Conservation (phyloP, 1,284 basidiomycete genomes). For the Inonotus hispidus region DNA sequence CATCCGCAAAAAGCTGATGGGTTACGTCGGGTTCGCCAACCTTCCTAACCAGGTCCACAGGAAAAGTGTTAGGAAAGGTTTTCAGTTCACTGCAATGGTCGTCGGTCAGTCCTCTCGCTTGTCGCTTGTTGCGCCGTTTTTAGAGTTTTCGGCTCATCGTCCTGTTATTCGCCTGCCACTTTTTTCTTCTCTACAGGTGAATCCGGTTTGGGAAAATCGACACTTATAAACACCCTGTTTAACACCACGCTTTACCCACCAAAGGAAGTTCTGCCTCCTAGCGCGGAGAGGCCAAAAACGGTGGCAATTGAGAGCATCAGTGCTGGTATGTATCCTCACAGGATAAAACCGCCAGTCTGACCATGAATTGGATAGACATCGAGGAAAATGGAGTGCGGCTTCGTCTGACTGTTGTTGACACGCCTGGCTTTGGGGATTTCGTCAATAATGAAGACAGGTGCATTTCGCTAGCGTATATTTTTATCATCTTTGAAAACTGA, state of each 20-base stretch:
- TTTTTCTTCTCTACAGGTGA: slow-evolving; percentile 61
- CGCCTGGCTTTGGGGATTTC: slow-evolving; percentile 94
- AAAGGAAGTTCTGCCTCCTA: slow-evolving; percentile 78
- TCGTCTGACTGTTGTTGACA: slow-evolving; percentile 95
- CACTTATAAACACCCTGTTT: slow-evolving; percentile 96
- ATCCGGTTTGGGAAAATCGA: slow-evolving; percentile 96
- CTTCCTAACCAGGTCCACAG: slow-evolving; percentile 97
- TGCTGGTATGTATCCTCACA: slow-evolving; percentile 61
- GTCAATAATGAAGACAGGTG: slow-evolving; percentile 97
- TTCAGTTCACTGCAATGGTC: slow-evolving; percentile 95
- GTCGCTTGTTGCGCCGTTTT: slow-evolving; percentile 26
- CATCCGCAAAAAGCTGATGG: slow-evolving; percentile 89
- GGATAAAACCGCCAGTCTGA: slow-evolving; percentile 22
- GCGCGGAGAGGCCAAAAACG: slow-evolving; percentile 84
- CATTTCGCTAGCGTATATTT: slow-evolving; percentile 22
- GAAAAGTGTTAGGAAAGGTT: slow-evolving; percentile 93
- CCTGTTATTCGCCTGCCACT: slow-evolving; percentile 18
- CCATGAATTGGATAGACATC: slow-evolving; percentile 64
- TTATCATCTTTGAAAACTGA: slow-evolving; percentile 14
- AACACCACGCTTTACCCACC: slow-evolving; percentile 90
- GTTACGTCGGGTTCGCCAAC: slow-evolving; percentile 88
- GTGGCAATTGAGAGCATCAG: slow-evolving; percentile 96
- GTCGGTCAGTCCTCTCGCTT: slow-evolving; percentile 68
- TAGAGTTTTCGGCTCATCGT: slow-evolving; percentile 17
- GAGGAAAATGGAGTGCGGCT: slow-evolving; percentile 95